Evolutionary conservation across 2,329 filamentous ascomycete species (phyloP).

Genomic region (Cyanodermella asteris): DNA sequence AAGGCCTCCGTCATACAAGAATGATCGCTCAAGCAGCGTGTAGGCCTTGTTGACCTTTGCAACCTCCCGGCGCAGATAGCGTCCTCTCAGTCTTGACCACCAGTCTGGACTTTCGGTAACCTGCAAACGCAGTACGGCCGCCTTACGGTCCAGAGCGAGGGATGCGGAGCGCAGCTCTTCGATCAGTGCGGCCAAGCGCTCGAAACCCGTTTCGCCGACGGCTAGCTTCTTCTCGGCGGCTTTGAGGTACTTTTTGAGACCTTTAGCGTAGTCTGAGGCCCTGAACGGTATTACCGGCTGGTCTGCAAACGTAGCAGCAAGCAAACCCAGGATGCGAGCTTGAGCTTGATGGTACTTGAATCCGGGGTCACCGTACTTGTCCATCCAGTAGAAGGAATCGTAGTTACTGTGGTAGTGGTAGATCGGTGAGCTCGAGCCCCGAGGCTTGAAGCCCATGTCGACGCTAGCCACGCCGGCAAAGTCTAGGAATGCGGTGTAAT

Average conservation of each 20-base stretch:
- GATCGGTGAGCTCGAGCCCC: conserved; percentile 20
- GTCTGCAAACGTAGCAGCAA: conserved; percentile 39
- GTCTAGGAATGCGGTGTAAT: conserved; percentile 57
- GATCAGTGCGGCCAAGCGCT: conserved; percentile 19
- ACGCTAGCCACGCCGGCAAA: conserved; percentile 44
- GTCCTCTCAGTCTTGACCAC: conserved; percentile 53
- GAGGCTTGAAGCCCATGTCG: conserved; percentile 35
- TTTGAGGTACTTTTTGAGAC: conserved; percentile 25
- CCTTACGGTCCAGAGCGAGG: conserved; percentile 27
- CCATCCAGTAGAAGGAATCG: conserved; percentile 70
- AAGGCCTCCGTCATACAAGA: conserved; percentile 53
- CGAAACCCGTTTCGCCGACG: conserved; percentile 9
- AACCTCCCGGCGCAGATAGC: conserved; percentile 41
- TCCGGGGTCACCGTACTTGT: conserved; percentile 45
- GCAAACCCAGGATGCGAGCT: conserved; percentile 41
- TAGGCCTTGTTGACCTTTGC: conserved; percentile 55
- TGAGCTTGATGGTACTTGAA: conserved; percentile 40
- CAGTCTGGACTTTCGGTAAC: conserved; percentile 41
- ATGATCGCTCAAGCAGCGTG: conserved; percentile 62
- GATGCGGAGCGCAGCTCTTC: conserved; percentile 26
- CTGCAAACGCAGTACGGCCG: conserved; percentile 24
- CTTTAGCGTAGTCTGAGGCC: conserved; percentile 40
- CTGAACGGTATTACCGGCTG: conserved; percentile 40
- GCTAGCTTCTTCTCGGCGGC: conserved; percentile 10
- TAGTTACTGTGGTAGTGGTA: conserved; percentile 70